Evolutionary conservation across 2,329 filamentous ascomycete genomes (phyloP), one percentile per base, ranked within the genome.

Genomic region (Colletotrichum scovillei): DNA sequence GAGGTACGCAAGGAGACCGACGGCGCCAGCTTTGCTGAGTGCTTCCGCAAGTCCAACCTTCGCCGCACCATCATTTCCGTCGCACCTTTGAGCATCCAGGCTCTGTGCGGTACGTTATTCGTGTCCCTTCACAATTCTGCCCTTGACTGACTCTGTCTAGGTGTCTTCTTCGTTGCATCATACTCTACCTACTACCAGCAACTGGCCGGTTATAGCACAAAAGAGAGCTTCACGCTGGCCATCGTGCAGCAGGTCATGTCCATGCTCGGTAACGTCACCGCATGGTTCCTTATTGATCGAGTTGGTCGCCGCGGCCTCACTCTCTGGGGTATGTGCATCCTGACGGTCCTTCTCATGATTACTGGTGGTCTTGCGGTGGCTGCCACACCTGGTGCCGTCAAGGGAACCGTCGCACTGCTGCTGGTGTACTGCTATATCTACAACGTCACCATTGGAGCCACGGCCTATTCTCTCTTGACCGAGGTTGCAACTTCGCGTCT

Each of bases 171-270:
- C 35, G 58, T 62, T n/a, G 35, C 81, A 2, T 75, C 77, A 7
- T 86, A 86, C 72, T 77, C 78, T n/a, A 85, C 84, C 2, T 28
- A 68, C 76, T 86, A 85, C 74, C 77, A 81, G 53, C 81, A 86
- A 66, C 76, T 86, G 4, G 83, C 84, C 9, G 84, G 84, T 5
- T 85, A 82, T 74, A 79, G 77, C 56, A 80, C 80, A 0, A 63
- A 74, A 2, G 79, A 78, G 70, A 81, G 78, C 60, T 85, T 84
- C 75, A 80, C 76, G 55, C 76, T 85, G 12, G 80, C 82, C 32
- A 86, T 85, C 53, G 78, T 74, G 11, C 72, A 76, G 30, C 74
- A 74, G 52, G 72, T 74, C 9, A 30, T 77, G 19, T 76, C 74
- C 4, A 78, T 82, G 38, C 49, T 78, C 7, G 81, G 81, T 11